Base-by-base conservation (phyloP, 148 eudicot species). In the Agrostemma githago region DNA sequence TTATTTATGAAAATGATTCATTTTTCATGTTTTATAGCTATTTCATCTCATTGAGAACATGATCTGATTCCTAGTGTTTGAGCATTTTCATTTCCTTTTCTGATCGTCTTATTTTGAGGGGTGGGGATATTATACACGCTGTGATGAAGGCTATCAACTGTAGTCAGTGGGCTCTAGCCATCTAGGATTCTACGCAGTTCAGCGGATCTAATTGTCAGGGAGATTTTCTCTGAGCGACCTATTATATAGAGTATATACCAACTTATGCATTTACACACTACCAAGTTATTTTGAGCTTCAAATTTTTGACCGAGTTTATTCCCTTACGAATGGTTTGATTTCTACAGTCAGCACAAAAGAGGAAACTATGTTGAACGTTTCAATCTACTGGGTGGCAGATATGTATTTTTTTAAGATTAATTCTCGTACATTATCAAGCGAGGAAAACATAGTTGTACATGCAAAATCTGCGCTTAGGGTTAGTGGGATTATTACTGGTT, bases 11-110 rank as follows among this genome's bases (percentile, higher is more conserved):
- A 60, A 19, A 12, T 64, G n/a, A 4, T 39, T 5, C 8, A 39
- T 37, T 37, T 64, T 37, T 63, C 43, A 63, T 63, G 42, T 63
- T 34, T 63, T 63, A 14, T 67, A 40, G 37, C 54, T 67, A 51
- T 43, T 67, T 43, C 5, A 44, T 43, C 2, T 65, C 7, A 46
- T 40, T 65, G 68, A 40, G 3, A 20, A 41, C 19, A 40, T 15
- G 34, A 19, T 39, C 2, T 64, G 7, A 10, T 2, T 38, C 5
- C 40, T 39, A 2, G 2, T 14, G 42, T 38, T 5, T 15, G 8
- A 12, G 39, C 10, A 1, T 64, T 39, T 67, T n/a, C 14, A 4
- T 17, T 67, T 11, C 4, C 4, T 3, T 43, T 67, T 17, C 6
- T 67, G 54, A 4, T 43, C 16, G 11, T 8, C 43, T 66, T 0